Percentiles rank a stretch among this genome's conserved stretches.
Evolutionary conservation across 768 basidiomycete genomes (phyloP).

Genomic region (Macrolepiota fuliginosa): DNA sequence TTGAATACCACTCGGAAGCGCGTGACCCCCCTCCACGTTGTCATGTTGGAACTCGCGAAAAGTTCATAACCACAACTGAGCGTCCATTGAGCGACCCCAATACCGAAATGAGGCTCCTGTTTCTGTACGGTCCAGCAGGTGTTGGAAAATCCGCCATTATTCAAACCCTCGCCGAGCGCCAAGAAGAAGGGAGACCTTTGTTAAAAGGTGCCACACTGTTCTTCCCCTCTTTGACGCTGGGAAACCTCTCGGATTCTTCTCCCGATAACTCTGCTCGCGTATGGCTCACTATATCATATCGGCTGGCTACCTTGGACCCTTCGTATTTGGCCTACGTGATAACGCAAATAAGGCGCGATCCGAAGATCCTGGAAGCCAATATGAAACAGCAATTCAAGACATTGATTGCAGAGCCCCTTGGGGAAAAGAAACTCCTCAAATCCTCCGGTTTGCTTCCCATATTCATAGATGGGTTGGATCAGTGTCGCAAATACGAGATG

Average conservation of each 20-base stretch:
- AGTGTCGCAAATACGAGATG: background rate
- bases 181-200: background rate
- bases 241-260: too few relatives aligned
- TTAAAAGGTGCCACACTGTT: background rate
- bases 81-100: background rate
- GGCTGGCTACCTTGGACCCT: too few relatives aligned
- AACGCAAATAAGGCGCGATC: background rate
- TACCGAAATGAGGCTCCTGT: background rate
- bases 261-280: too few relatives aligned
- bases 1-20: background rate
- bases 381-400: background rate
- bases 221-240: too few relatives aligned
- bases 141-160: background rate
- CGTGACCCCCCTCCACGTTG: background rate
- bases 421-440: background rate
- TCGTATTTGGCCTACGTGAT: background rate
- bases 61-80: background rate
- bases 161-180: background rate
- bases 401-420: background rate
- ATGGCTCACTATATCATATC: too few relatives aligned
- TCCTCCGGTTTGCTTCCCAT: background rate
- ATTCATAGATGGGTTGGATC: background rate
- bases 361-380: background rate
- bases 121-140: too few relatives aligned
- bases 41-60: background rate